Conservation (phyloP, 1,284 basidiomycete species). For the Malassezia japonica region DNA sequence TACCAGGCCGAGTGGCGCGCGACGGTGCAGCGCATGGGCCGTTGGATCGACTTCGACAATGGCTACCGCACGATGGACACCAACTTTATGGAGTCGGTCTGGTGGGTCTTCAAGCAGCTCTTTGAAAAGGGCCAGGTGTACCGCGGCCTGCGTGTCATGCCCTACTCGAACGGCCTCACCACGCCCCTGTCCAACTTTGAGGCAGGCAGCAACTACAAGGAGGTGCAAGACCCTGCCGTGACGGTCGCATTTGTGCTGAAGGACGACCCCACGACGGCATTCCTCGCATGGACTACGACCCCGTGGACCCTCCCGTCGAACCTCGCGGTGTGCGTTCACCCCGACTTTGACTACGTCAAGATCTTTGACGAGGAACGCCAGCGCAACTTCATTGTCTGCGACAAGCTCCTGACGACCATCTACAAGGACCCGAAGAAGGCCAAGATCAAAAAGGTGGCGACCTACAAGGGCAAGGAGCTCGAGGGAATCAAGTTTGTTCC, state of each 20-base stretch:
- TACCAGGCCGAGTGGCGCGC: slow-evolving; percentile 86
- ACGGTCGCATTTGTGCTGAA: slow-evolving; percentile 86
- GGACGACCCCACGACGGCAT: slow-evolving; percentile 78
- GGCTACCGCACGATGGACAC: slow-evolving; percentile 96
- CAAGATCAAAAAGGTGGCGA: slow-evolving; percentile 76
- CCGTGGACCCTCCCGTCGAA: slow-evolving; percentile 98
- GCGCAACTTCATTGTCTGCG: slow-evolving; percentile 85
- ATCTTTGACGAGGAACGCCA: slow-evolving; percentile 83
- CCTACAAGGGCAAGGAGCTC: slow-evolving; percentile 81
- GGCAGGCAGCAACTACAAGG: slow-evolving; percentile 82
- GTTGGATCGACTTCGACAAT: slow-evolving; percentile 99
- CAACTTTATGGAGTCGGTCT: slow-evolving; percentile 93
- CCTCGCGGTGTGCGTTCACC: slow-evolving; percentile 87
- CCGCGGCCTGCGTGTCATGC: slow-evolving; percentile 89
- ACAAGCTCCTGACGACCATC: slow-evolving; percentile 72
- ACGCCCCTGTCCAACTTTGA: slow-evolving; percentile 98
- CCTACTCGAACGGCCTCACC: slow-evolving; percentile 91
- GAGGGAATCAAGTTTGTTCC: slow-evolving; percentile 95
- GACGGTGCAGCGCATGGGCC: slow-evolving; percentile 94
- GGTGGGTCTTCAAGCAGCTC: slow-evolving; percentile 97
- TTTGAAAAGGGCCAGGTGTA: slow-evolving; percentile 92
- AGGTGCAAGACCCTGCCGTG: slow-evolving; percentile 88
- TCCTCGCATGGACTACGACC: slow-evolving; percentile 97
- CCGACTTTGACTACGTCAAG: slow-evolving; percentile 91
- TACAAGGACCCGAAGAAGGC: slow-evolving; percentile 98